These are phyloP conservation scores for Eimeria zaria DNA, from an alignment of 169 alveolate genomes.

Conservation along the genomic window DNA sequence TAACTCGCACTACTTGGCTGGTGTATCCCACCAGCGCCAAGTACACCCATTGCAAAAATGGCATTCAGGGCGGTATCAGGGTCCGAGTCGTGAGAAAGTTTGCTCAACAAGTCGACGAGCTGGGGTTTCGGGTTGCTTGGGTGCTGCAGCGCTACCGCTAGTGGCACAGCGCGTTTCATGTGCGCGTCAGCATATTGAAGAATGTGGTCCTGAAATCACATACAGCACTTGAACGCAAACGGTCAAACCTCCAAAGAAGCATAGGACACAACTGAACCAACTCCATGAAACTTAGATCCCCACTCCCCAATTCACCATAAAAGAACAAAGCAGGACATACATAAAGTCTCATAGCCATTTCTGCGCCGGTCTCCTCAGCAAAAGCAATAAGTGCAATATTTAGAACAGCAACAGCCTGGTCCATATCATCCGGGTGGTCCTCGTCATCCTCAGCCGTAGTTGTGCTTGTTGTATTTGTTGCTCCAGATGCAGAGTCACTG, in stretches of 20 bases:
- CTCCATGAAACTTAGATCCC: not conserved
- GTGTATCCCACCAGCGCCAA: constrained; percentile 94
- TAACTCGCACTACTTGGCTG: not conserved
- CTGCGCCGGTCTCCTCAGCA: constrained; percentile 85
- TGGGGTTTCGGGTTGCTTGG: constrained; percentile 98
- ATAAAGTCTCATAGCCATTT: constrained; percentile 73
- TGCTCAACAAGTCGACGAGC: constrained; percentile 94
- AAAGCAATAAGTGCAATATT: constrained; percentile 82
- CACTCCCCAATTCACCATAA: not conserved
- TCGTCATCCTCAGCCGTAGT: constrained; percentile 74
- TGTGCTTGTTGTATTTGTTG: constrained; percentile 69
- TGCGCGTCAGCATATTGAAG: constrained; percentile 95
- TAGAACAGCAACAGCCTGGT: constrained; percentile 82
- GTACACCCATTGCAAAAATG: constrained; percentile 98
- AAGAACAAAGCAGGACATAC: not conserved
- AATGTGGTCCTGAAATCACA: constrained; percentile 91
- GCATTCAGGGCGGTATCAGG: constrained; percentile 97
- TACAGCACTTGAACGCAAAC: not conserved
- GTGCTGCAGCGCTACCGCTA: constrained; percentile 98
- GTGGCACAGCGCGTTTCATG: constrained; percentile 98
- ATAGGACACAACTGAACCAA: not conserved
- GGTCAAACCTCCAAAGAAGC: not conserved
- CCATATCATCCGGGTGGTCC: constrained; percentile 58
- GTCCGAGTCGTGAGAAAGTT: constrained; percentile 99
- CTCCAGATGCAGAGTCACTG: constrained; percentile 52